Percentiles rank a stretch among this genome's conserved stretches.
Conservation (phyloP, 352 stramenopile species). For the Sclerospora graminicola region DNA sequence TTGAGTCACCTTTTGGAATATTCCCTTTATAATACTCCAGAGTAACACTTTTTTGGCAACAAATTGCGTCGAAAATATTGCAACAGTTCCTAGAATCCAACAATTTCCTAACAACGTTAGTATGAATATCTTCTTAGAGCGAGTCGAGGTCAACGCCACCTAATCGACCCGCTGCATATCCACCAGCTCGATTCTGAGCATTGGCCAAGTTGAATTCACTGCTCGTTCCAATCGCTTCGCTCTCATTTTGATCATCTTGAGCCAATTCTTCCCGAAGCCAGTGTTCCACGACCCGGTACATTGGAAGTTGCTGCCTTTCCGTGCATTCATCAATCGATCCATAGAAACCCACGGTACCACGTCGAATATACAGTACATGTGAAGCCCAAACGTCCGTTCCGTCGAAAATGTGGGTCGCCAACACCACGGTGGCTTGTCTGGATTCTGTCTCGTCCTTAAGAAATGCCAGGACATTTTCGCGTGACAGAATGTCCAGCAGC, state of each 20-base stretch:
- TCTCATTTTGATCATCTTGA: constrained; percentile 60
- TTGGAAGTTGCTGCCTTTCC: constrained; percentile 64
- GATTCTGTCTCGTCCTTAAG: constrained; percentile 77
- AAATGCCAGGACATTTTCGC: constrained; percentile 90
- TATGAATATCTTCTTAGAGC: constrained; percentile 6
- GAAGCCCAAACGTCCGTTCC: constrained; percentile 94
- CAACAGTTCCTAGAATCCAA: too few species aligned
- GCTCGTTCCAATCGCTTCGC: constrained; percentile 28
- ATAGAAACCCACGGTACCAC: constrained; percentile 44
- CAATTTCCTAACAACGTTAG: too few species aligned
- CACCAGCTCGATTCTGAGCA: constrained; percentile 62
- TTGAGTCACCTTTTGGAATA: too few species aligned
- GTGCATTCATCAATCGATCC: constrained; percentile 64
- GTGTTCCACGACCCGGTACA: constrained; percentile 87
- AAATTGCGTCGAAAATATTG: too few species aligned
- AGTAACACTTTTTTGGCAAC: too few species aligned
- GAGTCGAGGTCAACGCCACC: constrained; percentile 43
- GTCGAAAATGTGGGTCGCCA: constrained; percentile 96
- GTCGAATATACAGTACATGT: constrained; percentile 89
- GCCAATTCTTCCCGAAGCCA: constrained; percentile 90
- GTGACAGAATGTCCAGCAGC: constrained; percentile 93
- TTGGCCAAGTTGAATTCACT: constrained; percentile 48
- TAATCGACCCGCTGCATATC: constrained; percentile 60
- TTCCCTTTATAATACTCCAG: too few species aligned
- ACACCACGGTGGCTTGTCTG: constrained; percentile 50